Conservation (phyloP, 176 grass and related monocot genomes). For the Pontederia paniculata region DNA sequence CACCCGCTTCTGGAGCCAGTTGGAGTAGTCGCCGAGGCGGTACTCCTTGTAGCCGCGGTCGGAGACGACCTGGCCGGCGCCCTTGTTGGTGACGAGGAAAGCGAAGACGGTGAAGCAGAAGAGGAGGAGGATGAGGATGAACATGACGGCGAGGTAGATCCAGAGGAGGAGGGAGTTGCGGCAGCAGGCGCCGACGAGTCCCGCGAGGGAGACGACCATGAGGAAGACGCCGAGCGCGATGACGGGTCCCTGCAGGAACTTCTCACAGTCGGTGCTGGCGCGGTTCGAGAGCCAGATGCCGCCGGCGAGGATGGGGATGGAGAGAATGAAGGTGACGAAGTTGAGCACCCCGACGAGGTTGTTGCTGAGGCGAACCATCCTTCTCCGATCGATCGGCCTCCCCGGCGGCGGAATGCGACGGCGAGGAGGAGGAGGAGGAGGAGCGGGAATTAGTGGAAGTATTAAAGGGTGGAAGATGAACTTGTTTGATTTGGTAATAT, state of each 20-base stretch:
- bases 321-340: constrained; percentile 62
- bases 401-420: neutral
- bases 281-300: constrained; percentile 64
- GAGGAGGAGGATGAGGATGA: constrained; percentile 61
- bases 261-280: constrained; percentile 70
- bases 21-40: constrained; percentile 11
- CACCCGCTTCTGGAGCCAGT: constrained; percentile 15
- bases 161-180: constrained; percentile 71
- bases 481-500: no score
- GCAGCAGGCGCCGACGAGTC: constrained; percentile 73
- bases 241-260: constrained; percentile 36
- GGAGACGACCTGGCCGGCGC: constrained; percentile 59
- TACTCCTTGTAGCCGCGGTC: constrained; percentile 21
- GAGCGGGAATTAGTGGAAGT: no score
- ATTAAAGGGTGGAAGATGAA: no score
- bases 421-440: neutral
- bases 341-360: constrained; percentile 78
- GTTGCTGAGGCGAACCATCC: constrained; percentile 83
- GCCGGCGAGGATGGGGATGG: constrained; percentile 53
- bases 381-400: neutral
- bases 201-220: constrained; percentile 56
- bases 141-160: constrained; percentile 89
- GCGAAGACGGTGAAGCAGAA: constrained; percentile 68
- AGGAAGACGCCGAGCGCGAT: constrained; percentile 62
- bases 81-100: constrained; percentile 74